Conservation (phyloP, 2,329 filamentous ascomycete genomes). For the Cercospora brassicicola region DNA sequence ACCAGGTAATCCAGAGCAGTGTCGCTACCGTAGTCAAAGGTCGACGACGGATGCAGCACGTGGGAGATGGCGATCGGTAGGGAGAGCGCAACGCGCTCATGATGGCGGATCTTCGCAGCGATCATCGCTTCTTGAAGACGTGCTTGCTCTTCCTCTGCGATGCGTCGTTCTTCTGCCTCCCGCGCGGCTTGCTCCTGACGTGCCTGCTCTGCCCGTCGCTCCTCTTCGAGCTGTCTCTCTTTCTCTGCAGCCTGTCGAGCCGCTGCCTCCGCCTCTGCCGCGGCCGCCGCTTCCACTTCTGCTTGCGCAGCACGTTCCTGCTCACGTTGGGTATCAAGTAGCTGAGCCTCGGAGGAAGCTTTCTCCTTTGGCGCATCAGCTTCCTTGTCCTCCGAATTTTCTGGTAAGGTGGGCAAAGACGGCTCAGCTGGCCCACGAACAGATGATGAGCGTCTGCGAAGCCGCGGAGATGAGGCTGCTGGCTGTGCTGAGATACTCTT, state of each 20-base stretch:
- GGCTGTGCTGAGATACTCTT: slow-evolving; percentile 33
- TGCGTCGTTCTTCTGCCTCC: slow-evolving; percentile 19
- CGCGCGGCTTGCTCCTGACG: slow-evolving; percentile 31
- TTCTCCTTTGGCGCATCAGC: slow-evolving; percentile 24
- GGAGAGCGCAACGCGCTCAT: slow-evolving; percentile 26
- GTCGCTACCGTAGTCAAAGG: slow-evolving; percentile 19
- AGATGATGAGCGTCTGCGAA: slow-evolving; percentile 32
- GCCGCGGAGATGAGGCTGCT: slow-evolving; percentile 25
- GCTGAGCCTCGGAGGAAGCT: slow-evolving; percentile 19
- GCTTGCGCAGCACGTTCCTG: slow-evolving; percentile 27
- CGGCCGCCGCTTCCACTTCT: slow-evolving; percentile 17
- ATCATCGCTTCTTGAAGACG: slow-evolving; percentile 26
- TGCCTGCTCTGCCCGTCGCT: slow-evolving; percentile 23
- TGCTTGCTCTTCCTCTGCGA: slow-evolving; percentile 22
- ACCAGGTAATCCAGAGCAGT: slow-evolving; percentile 21
- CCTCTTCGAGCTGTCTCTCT: slow-evolving; percentile 31
- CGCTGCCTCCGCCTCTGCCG: slow-evolving; percentile 28
- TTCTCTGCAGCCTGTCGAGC: slow-evolving; percentile 26
- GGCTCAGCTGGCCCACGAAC: slow-evolving; percentile 28
- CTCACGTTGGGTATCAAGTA: slow-evolving; percentile 19
- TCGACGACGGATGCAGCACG: slow-evolving; percentile 26
- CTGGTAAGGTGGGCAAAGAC: slow-evolving; percentile 30
- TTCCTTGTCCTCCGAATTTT: slow-evolving; percentile 25
- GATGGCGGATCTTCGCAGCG: slow-evolving; percentile 25
- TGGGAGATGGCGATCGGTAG: slow-evolving; percentile 29